Conservation (phyloP, 495 filamentous ascomycete genomes). For the Physcia stellaris region DNA sequence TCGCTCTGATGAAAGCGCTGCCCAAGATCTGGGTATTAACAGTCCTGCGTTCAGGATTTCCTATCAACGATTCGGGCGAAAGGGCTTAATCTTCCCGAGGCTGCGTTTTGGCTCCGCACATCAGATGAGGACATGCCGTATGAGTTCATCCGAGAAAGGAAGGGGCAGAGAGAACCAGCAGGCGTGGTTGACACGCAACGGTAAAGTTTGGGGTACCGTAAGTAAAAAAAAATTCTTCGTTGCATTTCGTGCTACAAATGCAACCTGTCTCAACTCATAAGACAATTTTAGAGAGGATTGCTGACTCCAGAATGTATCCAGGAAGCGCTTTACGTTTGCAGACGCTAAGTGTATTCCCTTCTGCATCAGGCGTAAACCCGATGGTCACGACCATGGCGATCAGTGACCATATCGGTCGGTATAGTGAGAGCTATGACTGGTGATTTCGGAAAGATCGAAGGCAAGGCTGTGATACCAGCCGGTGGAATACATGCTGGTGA, state of each 20-base stretch:
- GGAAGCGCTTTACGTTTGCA: conserved; percentile 61
- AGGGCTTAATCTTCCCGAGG: conserved; percentile 31
- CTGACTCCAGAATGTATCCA: too few species aligned
- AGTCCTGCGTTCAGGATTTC: conserved; percentile 53
- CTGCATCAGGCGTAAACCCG: conserved; percentile 82
- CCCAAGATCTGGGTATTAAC: conserved; percentile 33
- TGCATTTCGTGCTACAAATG: too few species aligned
- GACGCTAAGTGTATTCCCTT: conserved; percentile 87
- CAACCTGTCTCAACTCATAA: too few species aligned
- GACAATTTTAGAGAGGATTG: too few species aligned
- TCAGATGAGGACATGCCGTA: conserved; percentile 85
- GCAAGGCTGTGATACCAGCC: too few species aligned
- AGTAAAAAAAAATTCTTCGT: too few species aligned
- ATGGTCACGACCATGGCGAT: conserved; percentile 91
- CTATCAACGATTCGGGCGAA: conserved; percentile 47
- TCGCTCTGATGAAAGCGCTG: conserved; percentile 23
- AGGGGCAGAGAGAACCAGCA: conserved; percentile 53
- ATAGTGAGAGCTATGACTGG: too few species aligned
- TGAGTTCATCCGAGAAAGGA: conserved; percentile 49
- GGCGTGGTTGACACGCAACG: conserved; percentile 66
- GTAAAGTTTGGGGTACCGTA: conserved; percentile 63
- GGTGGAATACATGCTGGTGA: too few species aligned
- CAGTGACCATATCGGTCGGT: conserved; percentile 45
- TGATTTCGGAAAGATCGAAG: too few species aligned
- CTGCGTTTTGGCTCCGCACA: conserved; percentile 53